Evolutionary conservation across 179 eudicot species (phyloP).

Genomic region (Carnegiea gigantea): DNA sequence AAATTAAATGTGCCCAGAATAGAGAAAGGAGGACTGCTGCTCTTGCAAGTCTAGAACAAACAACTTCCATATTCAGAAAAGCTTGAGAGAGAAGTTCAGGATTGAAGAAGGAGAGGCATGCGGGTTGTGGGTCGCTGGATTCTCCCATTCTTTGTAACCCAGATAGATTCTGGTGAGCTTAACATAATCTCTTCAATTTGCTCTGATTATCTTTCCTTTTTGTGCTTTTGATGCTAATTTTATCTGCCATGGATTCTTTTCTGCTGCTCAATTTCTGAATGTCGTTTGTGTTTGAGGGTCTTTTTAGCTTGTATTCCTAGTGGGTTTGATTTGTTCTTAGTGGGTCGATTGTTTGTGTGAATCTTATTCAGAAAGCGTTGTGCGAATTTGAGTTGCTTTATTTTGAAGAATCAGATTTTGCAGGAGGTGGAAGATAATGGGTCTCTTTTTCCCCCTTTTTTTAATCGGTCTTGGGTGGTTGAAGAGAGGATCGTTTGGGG

Average conservation of each 20-base stretch:
- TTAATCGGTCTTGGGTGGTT: not conserved
- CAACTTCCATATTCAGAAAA: not conserved
- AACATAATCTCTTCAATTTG: not conserved
- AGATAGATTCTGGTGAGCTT: conserved; percentile 4
- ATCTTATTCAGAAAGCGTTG: not conserved
- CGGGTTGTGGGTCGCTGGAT: conserved; percentile 2
- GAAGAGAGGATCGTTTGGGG: not conserved
- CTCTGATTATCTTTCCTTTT: not conserved
- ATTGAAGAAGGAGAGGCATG: not conserved
- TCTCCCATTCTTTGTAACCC: not conserved
- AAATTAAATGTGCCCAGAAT: conserved; percentile 2
- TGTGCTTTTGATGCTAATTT: not conserved
- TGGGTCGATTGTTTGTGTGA: not conserved
- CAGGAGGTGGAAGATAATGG: not conserved
- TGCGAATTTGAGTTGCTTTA: not conserved
- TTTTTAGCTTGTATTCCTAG: not conserved
- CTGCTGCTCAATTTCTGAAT: conserved; percentile 6
- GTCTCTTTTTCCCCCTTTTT: too few species aligned
- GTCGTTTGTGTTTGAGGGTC: not conserved
- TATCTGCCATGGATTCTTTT: not conserved
- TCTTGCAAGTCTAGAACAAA: not conserved
- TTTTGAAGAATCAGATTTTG: not conserved
- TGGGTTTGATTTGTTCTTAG: not conserved
- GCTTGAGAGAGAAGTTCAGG: not conserved
- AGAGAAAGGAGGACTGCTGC: not conserved